Evolutionary conservation across 768 basidiomycete genomes (phyloP).

Genomic region (Boletus barrowsii): DNA sequence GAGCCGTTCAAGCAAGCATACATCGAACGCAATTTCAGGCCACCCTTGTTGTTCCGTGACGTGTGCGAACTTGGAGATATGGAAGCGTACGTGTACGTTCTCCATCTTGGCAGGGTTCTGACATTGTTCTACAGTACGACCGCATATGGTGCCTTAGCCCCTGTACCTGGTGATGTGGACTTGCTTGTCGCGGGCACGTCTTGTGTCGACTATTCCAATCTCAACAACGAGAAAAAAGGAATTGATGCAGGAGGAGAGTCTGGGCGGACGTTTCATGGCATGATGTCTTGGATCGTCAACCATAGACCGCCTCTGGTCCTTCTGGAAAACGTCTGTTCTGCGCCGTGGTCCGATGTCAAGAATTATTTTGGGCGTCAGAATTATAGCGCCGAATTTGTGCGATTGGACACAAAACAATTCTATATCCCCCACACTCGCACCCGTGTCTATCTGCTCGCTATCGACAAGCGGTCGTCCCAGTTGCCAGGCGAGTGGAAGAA

Average conservation of each 20-base stretch:
- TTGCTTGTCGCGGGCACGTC: slow-evolving; percentile 92
- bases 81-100: slow-evolving; percentile 59
- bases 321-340: slow-evolving; percentile 89
- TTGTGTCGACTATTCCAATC: slow-evolving; percentile 95
- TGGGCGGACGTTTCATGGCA: slow-evolving; percentile 89
- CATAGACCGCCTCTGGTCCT: slow-evolving; percentile 91
- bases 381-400: slow-evolving; percentile 68
- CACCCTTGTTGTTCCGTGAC: slow-evolving; percentile 89
- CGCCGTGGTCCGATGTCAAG: slow-evolving; percentile 81
- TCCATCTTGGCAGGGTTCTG: background rate
- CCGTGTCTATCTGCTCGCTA: slow-evolving; percentile 82
- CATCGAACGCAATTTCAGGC: slow-evolving; percentile 93
- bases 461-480: slow-evolving; percentile 57
- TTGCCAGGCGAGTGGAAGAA: slow-evolving; percentile 71
- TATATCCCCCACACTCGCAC: slow-evolving; percentile 96
- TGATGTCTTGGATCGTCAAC: slow-evolving; percentile 88
- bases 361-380: slow-evolving; percentile 69
- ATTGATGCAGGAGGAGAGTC: slow-evolving; percentile 91
- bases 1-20: slow-evolving; percentile 98
- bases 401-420: slow-evolving; percentile 83
- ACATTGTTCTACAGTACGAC: slow-evolving; percentile 58
- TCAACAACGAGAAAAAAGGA: slow-evolving; percentile 89
- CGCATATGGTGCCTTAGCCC: slow-evolving; percentile 82
- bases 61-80: slow-evolving; percentile 83
- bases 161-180: slow-evolving; percentile 89